Base-by-base conservation (phyloP, 371 early-diverging fungal genomes). In the Rhizopus stolonifer region DNA sequence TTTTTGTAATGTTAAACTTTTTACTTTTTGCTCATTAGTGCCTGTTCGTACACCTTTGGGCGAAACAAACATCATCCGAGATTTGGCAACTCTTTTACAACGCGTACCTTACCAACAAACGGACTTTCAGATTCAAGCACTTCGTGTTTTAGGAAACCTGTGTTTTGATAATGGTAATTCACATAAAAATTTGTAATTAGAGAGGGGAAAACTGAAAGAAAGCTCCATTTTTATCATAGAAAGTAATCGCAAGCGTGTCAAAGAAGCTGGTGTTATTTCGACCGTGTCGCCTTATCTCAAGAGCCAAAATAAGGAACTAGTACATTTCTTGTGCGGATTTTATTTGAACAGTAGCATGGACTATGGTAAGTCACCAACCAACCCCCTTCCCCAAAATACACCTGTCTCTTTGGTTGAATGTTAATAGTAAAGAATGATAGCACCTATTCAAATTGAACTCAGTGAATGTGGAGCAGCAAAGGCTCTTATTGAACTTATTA, bases 121-220 rank as follows among this genome's bases (percentile, higher is more conserved):
- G 2, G 52, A 69, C 14, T 79, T 79, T 26, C 64, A 69, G 24
- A 64, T 86, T 22, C 88, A 90, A 54, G 77, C 80, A 4, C 70
- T 90, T 31, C 79, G 92, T 10, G 86, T 86, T 1, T 57, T 88
- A 22, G 92, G 87, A 14, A 91, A 91, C 55, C 64, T 88, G 26
- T 91, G 90, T 52, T 87, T 82, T 65, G 90, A 91, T 65, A 72
- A 88, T 59, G 88, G 91, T 89, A 77, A 45, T 23, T n/a, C n/a
- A n/a, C n/a, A 13, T 3, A 11, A 14, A 25, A 8, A 4, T n/a
- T 15, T 33, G 10, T 40, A 21, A 18, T 21, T 18, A 21, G 3
- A 21, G 42, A 21, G 10, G 10, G 15, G 1, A 19, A 15, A 26
- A 46, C n/a, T 15, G n/a, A 26, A 36, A 36, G 15, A 7, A 14